Evolutionary conservation across 73 alveolate species (phyloP).

Genomic region (Paramecium caudatum): DNA sequence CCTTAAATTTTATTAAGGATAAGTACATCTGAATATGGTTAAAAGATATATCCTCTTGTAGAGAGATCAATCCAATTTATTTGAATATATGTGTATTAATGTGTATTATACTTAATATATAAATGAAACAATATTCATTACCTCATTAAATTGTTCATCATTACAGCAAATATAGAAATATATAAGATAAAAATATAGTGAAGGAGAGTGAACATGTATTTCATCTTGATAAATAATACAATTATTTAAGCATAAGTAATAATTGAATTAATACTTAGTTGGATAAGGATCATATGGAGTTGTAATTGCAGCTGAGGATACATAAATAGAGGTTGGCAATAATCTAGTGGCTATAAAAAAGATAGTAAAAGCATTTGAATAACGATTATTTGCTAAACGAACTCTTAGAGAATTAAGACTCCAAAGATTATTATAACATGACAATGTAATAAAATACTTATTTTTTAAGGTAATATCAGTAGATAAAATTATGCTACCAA

Average conservation of each 20-base stretch:
- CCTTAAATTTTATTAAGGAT: slow-evolving; percentile 26
- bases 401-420: slow-evolving; percentile 81
- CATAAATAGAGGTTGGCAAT: background rate
- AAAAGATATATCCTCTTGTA: slow-evolving; percentile 10
- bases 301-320: slow-evolving; percentile 61
- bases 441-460: slow-evolving; percentile 68
- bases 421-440: slow-evolving; percentile 78
- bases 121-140: background rate
- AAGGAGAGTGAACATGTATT: slow-evolving; percentile 2
- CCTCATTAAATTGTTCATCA: background rate
- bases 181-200: background rate
- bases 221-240: background rate
- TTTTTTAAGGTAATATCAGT: slow-evolving; percentile 66
- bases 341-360: slow-evolving; percentile 81
- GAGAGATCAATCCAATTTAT: slow-evolving; percentile 44
- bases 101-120: slow-evolving; percentile 25
- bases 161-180: background rate
- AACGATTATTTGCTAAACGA: slow-evolving; percentile 76
- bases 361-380: slow-evolving; percentile 79
- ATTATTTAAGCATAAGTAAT: slow-evolving; percentile 57
- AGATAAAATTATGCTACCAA: slow-evolving; percentile 79
- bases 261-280: no score
- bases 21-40: slow-evolving; percentile 43
- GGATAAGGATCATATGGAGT: slow-evolving; percentile 77
- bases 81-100: background rate